Conservation (phyloP, 495 filamentous ascomycete genomes). For the Penicillium steckii region DNA sequence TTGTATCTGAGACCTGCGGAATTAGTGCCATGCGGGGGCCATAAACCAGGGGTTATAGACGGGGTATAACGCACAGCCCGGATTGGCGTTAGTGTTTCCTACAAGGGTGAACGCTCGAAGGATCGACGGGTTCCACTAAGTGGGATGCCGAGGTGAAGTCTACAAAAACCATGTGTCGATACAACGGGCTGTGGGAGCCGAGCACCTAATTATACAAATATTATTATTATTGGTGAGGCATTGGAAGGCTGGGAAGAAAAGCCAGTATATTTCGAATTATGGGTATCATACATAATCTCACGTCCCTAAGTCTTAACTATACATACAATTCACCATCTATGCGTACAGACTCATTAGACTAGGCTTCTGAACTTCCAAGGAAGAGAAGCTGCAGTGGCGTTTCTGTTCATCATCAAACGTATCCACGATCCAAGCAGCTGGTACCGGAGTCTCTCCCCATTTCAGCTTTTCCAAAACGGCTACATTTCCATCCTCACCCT, state of each 20-base stretch:
- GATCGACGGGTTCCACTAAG: not conserved
- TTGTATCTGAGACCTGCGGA: too few species aligned
- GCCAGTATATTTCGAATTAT: too few species aligned
- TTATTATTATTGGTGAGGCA: too few species aligned
- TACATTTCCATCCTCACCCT: not conserved
- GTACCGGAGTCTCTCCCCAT: constrained; percentile 9
- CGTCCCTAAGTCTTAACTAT: not conserved
- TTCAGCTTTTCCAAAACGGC: not conserved
- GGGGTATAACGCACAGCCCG: not conserved
- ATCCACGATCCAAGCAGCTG: not conserved
- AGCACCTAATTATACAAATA: too few species aligned
- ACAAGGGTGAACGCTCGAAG: not conserved
- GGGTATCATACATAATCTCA: too few species aligned
- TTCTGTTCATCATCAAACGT: constrained; percentile 1
- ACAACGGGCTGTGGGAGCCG: too few species aligned
- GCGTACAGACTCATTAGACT: constrained; percentile 12
- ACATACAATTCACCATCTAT: not conserved
- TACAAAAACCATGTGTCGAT: not conserved
- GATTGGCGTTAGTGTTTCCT: constrained; percentile 4
- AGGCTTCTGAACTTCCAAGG: constrained; percentile 3
- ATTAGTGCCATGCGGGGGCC: not conserved
- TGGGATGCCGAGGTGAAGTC: not conserved
- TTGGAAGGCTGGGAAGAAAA: too few species aligned
- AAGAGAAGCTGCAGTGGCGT: constrained; percentile 14
- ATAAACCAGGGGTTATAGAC: not conserved